A percentile compares a stretch with the other conserved stretches of the same genome.
These are phyloP conservation scores for Ustanciosporium gigantosporum DNA, from an alignment of 1,284 basidiomycete species.

Conservation along the genomic window DNA sequence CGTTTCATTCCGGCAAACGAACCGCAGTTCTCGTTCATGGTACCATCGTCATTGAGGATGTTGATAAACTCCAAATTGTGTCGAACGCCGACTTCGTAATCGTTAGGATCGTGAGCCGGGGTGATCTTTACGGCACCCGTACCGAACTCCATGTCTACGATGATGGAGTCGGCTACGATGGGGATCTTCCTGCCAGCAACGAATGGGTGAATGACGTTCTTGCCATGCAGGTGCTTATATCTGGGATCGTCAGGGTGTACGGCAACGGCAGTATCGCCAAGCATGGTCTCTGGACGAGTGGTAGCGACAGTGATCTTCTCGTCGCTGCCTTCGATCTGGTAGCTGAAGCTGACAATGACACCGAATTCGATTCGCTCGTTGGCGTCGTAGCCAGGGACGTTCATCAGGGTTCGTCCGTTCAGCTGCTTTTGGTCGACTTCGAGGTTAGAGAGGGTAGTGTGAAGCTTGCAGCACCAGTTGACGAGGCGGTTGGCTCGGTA, in stretches of 20 bases:
- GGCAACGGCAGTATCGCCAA: slow-evolving; percentile 96
- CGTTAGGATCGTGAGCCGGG: slow-evolving; percentile 97
- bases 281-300: slow-evolving; percentile 97
- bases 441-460: slow-evolving; percentile 94
- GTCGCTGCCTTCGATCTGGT: slow-evolving; percentile 82
- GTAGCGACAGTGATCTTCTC: slow-evolving; percentile 93
- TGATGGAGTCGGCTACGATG: slow-evolving; percentile 81
- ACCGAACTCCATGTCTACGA: slow-evolving; percentile 93
- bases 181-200: slow-evolving; percentile 77
- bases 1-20: slow-evolving; percentile 76
- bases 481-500: slow-evolving; percentile 97
- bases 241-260: slow-evolving; percentile 91
- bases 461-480: slow-evolving; percentile 96
- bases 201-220: slow-evolving; percentile 90
- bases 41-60: slow-evolving; percentile 95
- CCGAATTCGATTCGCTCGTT: slow-evolving; percentile 98
- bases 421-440: slow-evolving; percentile 96
- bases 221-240: slow-evolving; percentile 95
- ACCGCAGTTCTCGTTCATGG: slow-evolving; percentile 88
- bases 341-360: slow-evolving; percentile 92
- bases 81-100: slow-evolving; percentile 90
- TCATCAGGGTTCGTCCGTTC: slow-evolving; percentile 82
- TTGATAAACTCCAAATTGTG: slow-evolving; percentile 93
- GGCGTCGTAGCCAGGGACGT: slow-evolving; percentile 87
- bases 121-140: slow-evolving; percentile 99